Evolutionary conservation across 257 asterid species (phyloP).

Genomic region (Capsicum rhomboideum): DNA sequence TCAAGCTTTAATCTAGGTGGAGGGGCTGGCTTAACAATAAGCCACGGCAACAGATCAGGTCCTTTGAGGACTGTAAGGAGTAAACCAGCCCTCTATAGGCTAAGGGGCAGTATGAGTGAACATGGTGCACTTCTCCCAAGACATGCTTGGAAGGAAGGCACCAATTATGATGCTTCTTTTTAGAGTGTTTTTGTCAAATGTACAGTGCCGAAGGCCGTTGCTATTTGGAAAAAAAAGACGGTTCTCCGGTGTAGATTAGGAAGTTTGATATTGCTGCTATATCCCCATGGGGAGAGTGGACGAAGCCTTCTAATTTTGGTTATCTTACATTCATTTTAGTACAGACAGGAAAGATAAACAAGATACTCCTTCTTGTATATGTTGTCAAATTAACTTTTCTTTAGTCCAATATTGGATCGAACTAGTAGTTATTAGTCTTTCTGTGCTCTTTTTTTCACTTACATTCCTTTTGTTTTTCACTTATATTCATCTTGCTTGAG

Average conservation of each 20-base stretch:
- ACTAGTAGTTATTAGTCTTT: background rate
- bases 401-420: constrained; percentile 21
- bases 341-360: constrained; percentile 16
- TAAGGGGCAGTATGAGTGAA: constrained; percentile 81
- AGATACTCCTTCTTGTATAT: constrained; percentile 23
- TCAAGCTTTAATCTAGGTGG: constrained; percentile 37
- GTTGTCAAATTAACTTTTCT: constrained; percentile 6
- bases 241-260: constrained; percentile 38
- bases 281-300: constrained; percentile 4
- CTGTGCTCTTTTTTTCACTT: background rate
- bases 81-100: constrained; percentile 53
- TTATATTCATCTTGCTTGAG: background rate
- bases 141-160: constrained; percentile 50
- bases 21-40: constrained; percentile 33
- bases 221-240: constrained; percentile 18
- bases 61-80: constrained; percentile 67
- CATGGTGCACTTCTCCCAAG: constrained; percentile 44
- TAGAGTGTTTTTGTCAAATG: constrained; percentile 40
- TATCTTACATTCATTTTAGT: constrained; percentile 21
- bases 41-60: constrained; percentile 76
- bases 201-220: constrained; percentile 51
- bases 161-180: constrained; percentile 56
- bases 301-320: constrained; percentile 54
- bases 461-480: background rate
- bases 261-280: constrained; percentile 15